Evolutionary conservation across 768 basidiomycete species (phyloP), one percentile per base, ranked within the genome.

Genomic region (Amylocystis lapponica): DNA sequence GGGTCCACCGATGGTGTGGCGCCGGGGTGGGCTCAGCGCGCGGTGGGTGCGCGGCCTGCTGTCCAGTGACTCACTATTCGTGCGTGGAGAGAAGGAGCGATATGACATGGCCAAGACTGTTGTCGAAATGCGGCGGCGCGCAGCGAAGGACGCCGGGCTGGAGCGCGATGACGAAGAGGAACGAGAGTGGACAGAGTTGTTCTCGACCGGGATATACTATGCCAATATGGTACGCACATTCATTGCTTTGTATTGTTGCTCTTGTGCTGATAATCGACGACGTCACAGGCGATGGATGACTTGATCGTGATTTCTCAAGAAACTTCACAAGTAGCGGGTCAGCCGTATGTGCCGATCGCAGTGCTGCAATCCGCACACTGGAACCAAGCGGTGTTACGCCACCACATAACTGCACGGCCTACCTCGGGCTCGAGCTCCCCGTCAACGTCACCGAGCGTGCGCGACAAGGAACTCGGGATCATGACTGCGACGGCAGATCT

Each of bases 151-250:
- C 22, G 78, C 78, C 13, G 33, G 39, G 14, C 43, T 46, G 33
- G 31, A 46, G 31, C n/a, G n/a, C n/a, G 49, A 74, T 27, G 67
- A 72, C 5, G 71, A 71, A 0, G 88, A 92, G 56, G 91, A 95
- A 58, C 60, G 50, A 31, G 75, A 83, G 50, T 88, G 86, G 77
- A 68, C 65, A 14, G 70, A 62, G 35, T 70, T 94, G 56, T 95
- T 97, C 56, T 64, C 71, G 31, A 65, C 76, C 20, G 86, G 86
- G 9, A 88, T 95, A 5, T 84, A 91, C 61, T 95, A 94, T 59
- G 66, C 75, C 4, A 89, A 93, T 57, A 86, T 95, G 86, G 90
- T 89, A 47, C n/a, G 9, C 17, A 1, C 11, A 9, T 36, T 36
- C 9, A 42, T 20, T 11, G 21, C n/a, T 16, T 27, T 13, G 35